phyloP scores from a whole-genome alignment of 352 stramenopile genomes.

The Pythium utonaiense region DNA sequence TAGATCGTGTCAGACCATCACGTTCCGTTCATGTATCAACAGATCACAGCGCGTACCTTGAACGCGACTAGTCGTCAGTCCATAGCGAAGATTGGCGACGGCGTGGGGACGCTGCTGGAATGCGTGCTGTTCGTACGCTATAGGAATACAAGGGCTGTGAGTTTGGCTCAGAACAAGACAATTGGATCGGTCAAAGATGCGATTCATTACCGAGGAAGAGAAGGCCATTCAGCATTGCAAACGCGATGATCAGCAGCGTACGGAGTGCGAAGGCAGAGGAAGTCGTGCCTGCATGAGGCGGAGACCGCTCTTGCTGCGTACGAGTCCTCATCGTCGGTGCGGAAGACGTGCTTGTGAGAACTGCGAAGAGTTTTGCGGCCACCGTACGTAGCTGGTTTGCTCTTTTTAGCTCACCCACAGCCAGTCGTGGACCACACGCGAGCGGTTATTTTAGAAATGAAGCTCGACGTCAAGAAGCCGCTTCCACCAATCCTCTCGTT shows the following conservation, averaged over 20 bases:
- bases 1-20: too few species aligned
- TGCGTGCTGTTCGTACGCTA: conserved; percentile 8
- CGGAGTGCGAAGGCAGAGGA: conserved; percentile 2
- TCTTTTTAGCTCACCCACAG: too few species aligned
- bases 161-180: background rate
- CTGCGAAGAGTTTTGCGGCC: too few species aligned
- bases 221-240: conserved; percentile 3
- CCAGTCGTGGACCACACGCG: too few species aligned
- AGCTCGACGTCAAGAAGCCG: too few species aligned
- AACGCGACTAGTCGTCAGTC: background rate
- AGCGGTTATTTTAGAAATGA: too few species aligned
- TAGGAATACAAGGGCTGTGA: background rate
- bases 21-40: too few species aligned
- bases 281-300: background rate
- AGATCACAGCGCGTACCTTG: background rate
- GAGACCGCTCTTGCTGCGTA: background rate
- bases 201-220: conserved; percentile 17
- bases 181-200: too few species aligned
- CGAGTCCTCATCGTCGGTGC: background rate
- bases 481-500: too few species aligned
- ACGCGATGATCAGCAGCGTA: conserved; percentile 8
- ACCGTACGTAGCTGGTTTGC: too few species aligned
- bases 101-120: background rate
- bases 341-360: too few species aligned
- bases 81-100: conserved; percentile 6